phyloP scores from a whole-genome alignment of 202 grass and related monocot species.

The Eragrostis tef region DNA sequence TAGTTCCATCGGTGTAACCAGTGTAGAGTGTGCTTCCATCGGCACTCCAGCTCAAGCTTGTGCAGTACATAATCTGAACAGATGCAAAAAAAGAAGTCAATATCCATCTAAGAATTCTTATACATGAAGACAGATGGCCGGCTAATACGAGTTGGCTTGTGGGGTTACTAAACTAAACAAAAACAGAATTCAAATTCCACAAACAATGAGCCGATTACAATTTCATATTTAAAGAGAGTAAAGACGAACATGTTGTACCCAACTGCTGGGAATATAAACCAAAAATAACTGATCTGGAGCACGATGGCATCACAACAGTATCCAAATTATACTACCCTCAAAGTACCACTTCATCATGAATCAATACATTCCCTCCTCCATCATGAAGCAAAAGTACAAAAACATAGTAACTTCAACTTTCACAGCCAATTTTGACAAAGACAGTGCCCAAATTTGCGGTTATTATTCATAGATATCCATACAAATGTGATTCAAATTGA shows the following conservation, averaged over 20 bases:
- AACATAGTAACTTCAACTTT: too few relatives aligned
- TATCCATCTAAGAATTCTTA: background rate
- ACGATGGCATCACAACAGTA: background rate
- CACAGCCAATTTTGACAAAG: background rate
- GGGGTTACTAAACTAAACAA: background rate
- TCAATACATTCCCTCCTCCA: too few relatives aligned
- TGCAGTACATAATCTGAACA: conserved; percentile 76
- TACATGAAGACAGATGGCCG: background rate
- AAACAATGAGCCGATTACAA: background rate
- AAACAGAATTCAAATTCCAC: background rate
- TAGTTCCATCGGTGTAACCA: conserved; percentile 84
- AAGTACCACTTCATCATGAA: background rate
- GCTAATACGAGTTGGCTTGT: background rate
- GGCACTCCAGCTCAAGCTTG: conserved; percentile 87
- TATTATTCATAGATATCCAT: background rate
- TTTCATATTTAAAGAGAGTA: background rate
- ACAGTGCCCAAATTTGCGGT: background rate
- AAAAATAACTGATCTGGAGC: background rate
- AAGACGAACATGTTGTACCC: background rate
- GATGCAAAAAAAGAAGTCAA: background rate
- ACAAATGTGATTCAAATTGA: background rate
- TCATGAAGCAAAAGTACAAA: too few relatives aligned
- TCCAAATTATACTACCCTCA: background rate
- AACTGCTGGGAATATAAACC: background rate
- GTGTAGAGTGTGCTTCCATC: conserved; percentile 87